phyloP scores from a whole-genome alignment of 345 rosid genomes.

The Salix caprea region DNA sequence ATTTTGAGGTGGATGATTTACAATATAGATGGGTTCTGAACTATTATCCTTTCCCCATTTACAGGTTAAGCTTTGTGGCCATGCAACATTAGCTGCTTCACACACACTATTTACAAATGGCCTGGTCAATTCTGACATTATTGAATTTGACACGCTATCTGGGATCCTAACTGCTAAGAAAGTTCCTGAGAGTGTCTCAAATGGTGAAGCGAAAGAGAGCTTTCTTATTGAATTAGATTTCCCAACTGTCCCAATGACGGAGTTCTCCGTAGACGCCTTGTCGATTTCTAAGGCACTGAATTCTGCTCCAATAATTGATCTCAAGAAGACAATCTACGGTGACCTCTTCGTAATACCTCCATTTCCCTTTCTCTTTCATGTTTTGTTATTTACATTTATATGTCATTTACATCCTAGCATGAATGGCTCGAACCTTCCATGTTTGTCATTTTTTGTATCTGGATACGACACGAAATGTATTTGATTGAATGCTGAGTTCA shows the following conservation, averaged over 20 bases:
- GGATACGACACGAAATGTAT: not conserved
- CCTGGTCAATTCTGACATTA: slow-evolving; percentile 39
- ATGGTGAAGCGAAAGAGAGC: slow-evolving; percentile 28
- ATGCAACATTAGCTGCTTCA: slow-evolving; percentile 82
- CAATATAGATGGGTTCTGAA: not conserved
- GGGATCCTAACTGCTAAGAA: slow-evolving; percentile 64
- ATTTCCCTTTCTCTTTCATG: not conserved
- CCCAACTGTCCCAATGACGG: slow-evolving; percentile 36
- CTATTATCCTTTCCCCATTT: not conserved
- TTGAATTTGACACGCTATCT: slow-evolving; percentile 67
- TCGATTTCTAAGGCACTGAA: slow-evolving; percentile 46
- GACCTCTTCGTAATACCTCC: slow-evolving; percentile 47
- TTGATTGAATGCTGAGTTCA: not conserved
- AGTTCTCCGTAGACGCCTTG: slow-evolving; percentile 28
- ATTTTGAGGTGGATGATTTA: not conserved
- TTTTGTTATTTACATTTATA: not conserved
- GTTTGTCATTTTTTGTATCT: not conserved
- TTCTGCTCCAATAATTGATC: slow-evolving; percentile 46
- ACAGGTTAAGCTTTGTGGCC: slow-evolving; percentile 80
- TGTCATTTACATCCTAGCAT: not conserved
- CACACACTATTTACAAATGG: slow-evolving; percentile 54
- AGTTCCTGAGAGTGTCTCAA: slow-evolving; percentile 25
- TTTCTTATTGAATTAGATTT: slow-evolving; percentile 54
- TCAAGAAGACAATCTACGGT: slow-evolving; percentile 34
- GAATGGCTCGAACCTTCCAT: not conserved